Evolutionary conservation across 306 rosid genomes (phyloP).

Genomic region (Trifolium pratense): DNA sequence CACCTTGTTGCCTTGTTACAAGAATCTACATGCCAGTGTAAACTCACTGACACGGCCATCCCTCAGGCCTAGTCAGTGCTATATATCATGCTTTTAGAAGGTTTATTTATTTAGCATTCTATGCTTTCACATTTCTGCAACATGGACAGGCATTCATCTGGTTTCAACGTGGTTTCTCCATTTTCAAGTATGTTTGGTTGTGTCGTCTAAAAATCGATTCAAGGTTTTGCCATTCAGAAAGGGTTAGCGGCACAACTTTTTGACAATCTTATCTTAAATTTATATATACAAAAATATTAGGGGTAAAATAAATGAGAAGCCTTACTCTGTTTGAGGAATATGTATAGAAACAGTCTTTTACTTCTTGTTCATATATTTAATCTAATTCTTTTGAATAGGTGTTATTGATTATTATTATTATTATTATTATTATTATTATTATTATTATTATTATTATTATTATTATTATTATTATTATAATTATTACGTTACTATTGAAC

Average conservation of each 20-base stretch:
- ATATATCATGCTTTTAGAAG: background rate
- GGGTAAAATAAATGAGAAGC: too few relatives aligned
- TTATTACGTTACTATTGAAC: background rate
- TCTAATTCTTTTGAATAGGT: background rate
- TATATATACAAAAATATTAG: too few relatives aligned
- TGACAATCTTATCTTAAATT: too few relatives aligned
- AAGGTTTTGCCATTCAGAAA: too few relatives aligned
- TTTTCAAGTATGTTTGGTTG: too few relatives aligned
- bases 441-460: background rate
- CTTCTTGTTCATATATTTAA: background rate
- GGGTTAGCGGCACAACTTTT: too few relatives aligned
- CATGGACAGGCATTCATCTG: too few relatives aligned
- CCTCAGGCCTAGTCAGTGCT: background rate
- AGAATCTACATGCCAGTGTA: slow-evolving; percentile 15
- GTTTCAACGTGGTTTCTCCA: too few relatives aligned
- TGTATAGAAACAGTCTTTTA: background rate
- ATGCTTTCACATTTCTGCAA: too few relatives aligned
- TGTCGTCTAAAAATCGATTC: too few relatives aligned
- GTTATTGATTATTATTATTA: background rate
- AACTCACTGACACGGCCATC: slow-evolving; percentile 2
- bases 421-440: too few relatives aligned
- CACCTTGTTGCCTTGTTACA: background rate
- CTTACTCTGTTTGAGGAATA: background rate
- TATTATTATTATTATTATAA: background rate
- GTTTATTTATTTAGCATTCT: background rate